These are phyloP conservation scores for Trichoderma citrinoviride DNA, from an alignment of 2,329 filamentous ascomycete genomes.

Conservation along the genomic window DNA sequence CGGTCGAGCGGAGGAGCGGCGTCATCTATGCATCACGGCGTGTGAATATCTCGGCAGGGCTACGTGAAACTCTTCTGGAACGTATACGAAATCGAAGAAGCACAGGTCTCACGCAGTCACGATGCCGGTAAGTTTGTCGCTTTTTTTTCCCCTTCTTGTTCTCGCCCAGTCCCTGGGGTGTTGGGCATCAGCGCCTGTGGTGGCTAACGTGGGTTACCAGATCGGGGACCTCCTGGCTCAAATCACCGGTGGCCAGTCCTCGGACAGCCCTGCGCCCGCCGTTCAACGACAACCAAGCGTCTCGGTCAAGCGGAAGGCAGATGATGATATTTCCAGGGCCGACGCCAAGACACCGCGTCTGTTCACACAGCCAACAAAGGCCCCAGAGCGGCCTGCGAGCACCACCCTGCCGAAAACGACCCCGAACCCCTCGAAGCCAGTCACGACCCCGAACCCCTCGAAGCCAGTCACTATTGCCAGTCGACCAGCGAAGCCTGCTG, in stretches of 20 bases:
- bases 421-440: too few species aligned
- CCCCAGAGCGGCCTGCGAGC: constrained; percentile 27
- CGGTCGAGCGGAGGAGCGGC: constrained; percentile 2
- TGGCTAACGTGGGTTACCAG: constrained; percentile 24
- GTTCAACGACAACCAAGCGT: constrained; percentile 29
- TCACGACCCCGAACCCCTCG: constrained; percentile 6
- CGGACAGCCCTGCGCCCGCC: constrained; percentile 35
- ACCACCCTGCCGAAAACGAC: constrained; percentile 19
- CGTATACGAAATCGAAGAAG: not conserved
- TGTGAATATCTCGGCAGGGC: constrained; percentile 3
- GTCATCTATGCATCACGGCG: constrained; percentile 11
- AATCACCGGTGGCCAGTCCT: constrained; percentile 55
- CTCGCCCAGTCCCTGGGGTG: not conserved
- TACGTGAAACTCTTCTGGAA: constrained; percentile 4
- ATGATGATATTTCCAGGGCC: constrained; percentile 45
- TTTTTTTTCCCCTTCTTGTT: not conserved
- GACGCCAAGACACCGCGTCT: constrained; percentile 44
- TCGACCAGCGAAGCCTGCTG: constrained; percentile 22
- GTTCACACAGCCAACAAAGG: constrained; percentile 20
- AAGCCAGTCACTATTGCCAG: constrained; percentile 1
- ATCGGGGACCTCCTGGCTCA: constrained; percentile 47
- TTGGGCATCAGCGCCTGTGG: constrained; percentile 1
- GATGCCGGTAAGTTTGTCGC: constrained; percentile 34
- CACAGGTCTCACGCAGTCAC: constrained; percentile 22
- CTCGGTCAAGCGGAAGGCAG: constrained; percentile 56